Evolutionary conservation across 176 grass and related monocot genomes (phyloP), one percentile per base, ranked within the genome.

Genomic region (Bothriochloa decipiens): DNA sequence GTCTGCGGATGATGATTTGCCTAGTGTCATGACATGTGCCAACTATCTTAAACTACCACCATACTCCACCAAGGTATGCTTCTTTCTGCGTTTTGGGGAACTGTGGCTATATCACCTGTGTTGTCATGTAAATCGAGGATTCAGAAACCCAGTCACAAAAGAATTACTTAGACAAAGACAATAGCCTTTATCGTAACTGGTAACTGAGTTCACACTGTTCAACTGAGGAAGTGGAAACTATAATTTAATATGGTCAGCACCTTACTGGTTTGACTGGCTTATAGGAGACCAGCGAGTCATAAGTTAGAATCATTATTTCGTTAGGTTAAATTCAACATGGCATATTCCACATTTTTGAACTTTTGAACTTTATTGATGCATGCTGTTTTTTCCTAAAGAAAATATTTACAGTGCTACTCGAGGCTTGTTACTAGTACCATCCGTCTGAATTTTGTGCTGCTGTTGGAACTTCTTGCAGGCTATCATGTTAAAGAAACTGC

Each of bases 11-110:
- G 90, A 97, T 63, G 95, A 94, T 82, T 82, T 97, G 50, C 95
- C 95, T 40, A 97, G 95, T 82, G 95, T 97, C 7, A 97, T 97
- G 95, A 97, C 95, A 23, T 97, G 95, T 68, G 95, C 92, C 33
- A 97, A 97, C 78, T 97, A 94, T 86, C 92, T 97, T 74, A 97
- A 97, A 83, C 90, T 97, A 14, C 95, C 95, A 9, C 95, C 92
- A 6, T 97, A 97, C 76, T 97, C 95, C 17, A 94, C 88, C 22
- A 97, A 97, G 88, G 95, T 97, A 65, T 46, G 62, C 33, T 77
- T 89, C 72, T 63, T 77, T 77, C 37, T 61, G 23, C 32, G 70
- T 72, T 27, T 36, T 43, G 25, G 55, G 4, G 9, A 65, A 70
- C 35, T 46, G 9, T 37, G 61, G 12, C 83, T 53, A 6, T 40